Evolutionary conservation across 306 rosid genomes (phyloP).

Genomic region (Lagenaria siceraria): DNA sequence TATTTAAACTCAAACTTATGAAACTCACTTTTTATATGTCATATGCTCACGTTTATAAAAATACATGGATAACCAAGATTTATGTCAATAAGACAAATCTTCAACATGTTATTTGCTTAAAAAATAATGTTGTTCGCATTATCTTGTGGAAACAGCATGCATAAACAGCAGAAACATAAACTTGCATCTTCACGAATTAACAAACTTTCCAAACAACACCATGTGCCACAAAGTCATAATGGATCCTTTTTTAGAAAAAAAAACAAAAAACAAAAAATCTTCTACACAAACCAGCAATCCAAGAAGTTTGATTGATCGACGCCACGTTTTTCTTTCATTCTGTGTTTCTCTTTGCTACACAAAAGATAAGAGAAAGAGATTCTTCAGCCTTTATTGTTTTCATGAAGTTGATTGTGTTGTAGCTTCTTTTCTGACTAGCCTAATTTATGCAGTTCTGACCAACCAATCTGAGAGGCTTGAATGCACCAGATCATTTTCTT

Average conservation of each 20-base stretch:
- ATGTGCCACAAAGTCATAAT: not conserved
- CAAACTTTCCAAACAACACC: not conserved
- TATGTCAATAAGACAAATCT: not conserved
- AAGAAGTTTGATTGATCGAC: not conserved
- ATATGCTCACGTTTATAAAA: no score
- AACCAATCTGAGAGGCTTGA: conserved; percentile 82
- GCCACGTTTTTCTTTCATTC: not conserved
- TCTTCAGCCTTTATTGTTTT: not conserved
- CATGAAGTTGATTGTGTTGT: not conserved
- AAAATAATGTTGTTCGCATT: not conserved
- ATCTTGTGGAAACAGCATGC: not conserved
- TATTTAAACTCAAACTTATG: no score
- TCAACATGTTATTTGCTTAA: not conserved
- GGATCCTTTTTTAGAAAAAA: not conserved
- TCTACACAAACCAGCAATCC: not conserved
- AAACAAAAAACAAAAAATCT: not conserved
- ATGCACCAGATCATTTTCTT: conserved; percentile 46
- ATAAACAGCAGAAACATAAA: not conserved
- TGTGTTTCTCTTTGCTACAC: not conserved
- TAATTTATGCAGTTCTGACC: not conserved
- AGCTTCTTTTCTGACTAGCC: conserved; percentile 1
- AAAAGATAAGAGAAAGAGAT: not conserved
- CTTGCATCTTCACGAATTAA: not conserved
- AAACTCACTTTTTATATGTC: no score
- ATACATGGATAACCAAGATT: not conserved